A percentile compares a stretch with the other conserved stretches of the same genome.
Conservation (phyloP, 2,329 filamentous ascomycete genomes). For the Cordyceps pruinosa region DNA sequence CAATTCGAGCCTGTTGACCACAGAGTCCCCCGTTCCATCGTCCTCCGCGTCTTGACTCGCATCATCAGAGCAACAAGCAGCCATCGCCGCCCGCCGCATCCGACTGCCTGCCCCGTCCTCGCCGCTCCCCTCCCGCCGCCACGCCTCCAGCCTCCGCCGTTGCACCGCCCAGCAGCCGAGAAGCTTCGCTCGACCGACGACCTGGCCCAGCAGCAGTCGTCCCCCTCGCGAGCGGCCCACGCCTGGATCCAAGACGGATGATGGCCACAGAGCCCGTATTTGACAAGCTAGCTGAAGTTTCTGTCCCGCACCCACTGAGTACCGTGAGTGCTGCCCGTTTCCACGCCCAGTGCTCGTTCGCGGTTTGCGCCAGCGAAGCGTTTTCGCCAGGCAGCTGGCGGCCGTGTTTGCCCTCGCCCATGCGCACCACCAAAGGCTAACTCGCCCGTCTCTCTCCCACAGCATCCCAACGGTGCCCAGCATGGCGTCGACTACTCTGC, state of each 20-base stretch:
- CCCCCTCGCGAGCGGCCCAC: slow-evolving; percentile 26
- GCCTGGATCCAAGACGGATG: slow-evolving; percentile 44
- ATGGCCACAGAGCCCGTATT: slow-evolving; percentile 57
- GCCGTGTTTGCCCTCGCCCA: neutral
- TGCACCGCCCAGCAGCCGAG: neutral
- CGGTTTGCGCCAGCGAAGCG: slow-evolving; percentile 3
- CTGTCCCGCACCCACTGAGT: slow-evolving; percentile 39
- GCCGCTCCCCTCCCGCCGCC: neutral
- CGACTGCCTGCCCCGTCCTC: neutral
- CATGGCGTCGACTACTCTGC: slow-evolving; percentile 40
- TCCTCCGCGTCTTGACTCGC: slow-evolving; percentile 1
- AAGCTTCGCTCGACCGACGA: slow-evolving; percentile 15
- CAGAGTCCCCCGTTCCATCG: slow-evolving; percentile 10
- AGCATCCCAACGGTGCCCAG: slow-evolving; percentile 32
- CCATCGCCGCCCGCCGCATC: neutral
- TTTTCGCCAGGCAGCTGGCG: slow-evolving; percentile 6
- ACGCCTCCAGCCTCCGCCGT: neutral
- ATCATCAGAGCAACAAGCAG: neutral
- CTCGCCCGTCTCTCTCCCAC: neutral
- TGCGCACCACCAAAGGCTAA: neutral
- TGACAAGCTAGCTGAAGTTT: slow-evolving; percentile 47
- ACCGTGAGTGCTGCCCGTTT: slow-evolving; percentile 31
- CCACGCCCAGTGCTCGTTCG: neutral
- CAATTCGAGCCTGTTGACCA: slow-evolving; percentile 8
- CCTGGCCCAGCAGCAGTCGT: slow-evolving; percentile 21